Evolutionary conservation across 495 filamentous ascomycete species (phyloP).

Genomic region (Hyaloscypha finlandica): DNA sequence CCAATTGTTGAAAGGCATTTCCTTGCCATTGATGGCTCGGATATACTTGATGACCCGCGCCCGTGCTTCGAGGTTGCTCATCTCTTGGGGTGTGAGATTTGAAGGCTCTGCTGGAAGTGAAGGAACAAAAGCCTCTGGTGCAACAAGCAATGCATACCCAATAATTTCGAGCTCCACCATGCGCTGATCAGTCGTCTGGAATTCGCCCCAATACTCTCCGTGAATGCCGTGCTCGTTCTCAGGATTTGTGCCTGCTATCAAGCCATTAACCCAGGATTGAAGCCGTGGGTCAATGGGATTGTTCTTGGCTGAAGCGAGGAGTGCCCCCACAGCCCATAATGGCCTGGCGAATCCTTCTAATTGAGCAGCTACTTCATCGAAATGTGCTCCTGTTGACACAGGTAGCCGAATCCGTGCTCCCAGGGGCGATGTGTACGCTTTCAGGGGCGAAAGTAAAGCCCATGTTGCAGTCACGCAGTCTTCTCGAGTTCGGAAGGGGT

Average conservation of each 20-base stretch:
- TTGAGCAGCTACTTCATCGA: slow-evolving; percentile 60
- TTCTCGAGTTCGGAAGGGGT: slow-evolving; percentile 23
- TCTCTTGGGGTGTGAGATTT: slow-evolving; percentile 27
- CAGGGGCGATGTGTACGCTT: slow-evolving; percentile 43
- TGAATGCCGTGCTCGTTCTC: slow-evolving; percentile 48
- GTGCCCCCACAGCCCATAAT: slow-evolving; percentile 57
- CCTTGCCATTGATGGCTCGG: slow-evolving; percentile 54
- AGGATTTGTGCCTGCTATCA: slow-evolving; percentile 50
- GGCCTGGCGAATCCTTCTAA: slow-evolving; percentile 63
- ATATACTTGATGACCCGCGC: slow-evolving; percentile 41
- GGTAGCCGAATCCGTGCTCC: slow-evolving; percentile 46
- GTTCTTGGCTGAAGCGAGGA: slow-evolving; percentile 34
- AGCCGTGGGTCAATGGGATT: slow-evolving; percentile 15
- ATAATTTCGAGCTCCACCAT: slow-evolving; percentile 66
- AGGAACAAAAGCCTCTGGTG: slow-evolving; percentile 39
- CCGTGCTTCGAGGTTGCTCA: slow-evolving; percentile 43
- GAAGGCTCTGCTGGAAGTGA: slow-evolving; percentile 8
- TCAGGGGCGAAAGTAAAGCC: slow-evolving; percentile 47
- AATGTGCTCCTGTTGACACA: slow-evolving; percentile 48
- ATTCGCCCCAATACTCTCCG: slow-evolving; percentile 60
- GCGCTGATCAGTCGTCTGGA: slow-evolving; percentile 56
- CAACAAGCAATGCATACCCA: slow-evolving; percentile 38
- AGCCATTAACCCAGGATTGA: background rate
- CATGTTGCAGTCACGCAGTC: slow-evolving; percentile 43
- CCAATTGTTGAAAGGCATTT: slow-evolving; percentile 40